Base-by-base conservation (phyloP, 345 rosid genomes). In the Melastoma malabathricum region DNA sequence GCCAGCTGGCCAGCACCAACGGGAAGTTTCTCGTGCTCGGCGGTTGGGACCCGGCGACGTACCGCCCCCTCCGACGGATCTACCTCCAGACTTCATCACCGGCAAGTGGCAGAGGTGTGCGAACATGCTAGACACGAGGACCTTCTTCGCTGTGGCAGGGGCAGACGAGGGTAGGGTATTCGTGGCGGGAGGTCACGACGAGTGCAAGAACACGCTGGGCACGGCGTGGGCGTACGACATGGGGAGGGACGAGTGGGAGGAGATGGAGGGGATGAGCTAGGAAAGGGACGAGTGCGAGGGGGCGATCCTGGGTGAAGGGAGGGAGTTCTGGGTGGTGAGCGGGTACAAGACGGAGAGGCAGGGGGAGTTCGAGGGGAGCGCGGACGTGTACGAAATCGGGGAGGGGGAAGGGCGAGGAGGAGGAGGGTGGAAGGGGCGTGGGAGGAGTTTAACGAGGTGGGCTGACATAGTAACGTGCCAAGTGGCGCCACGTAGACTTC, bases 131-230 rank as follows among this genome's bases (percentile, higher is more conserved):
- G 57, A 55, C 6, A 72, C 60, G 20, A 71, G 78, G 54, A 75
- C 87, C 3, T 83, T 83, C 44, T 83, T 80, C 43, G 83, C 84
- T 2, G 52, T 59, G 1, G n/a, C n/a, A n/a, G 84, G 82, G 2
- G 71, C 57, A 13, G 22, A 44, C 15, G 61, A 51, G 15, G 75
- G 66, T 13, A 62, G 58, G 48, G 65, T 83, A 1, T 52, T 43
- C 20, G 58, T 80, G 3, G 84, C 93, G 0, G 84, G 93, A 1
- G 87, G 87, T 14, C 93, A 80, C 46, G 87, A 83, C 27, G 75
- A 72, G 74, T 66, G 67, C 68, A 83, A 83, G 68, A 83, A 73
- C 64, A 79, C 93, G 15, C 41, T 76, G 71, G 68, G 47, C 13
- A 57, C 75, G 2, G 79, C 77, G 17, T 75, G 84, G 84, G 77